Conservation (phyloP, 805 yeast genomes). For the Teunomyces pallodes region DNA sequence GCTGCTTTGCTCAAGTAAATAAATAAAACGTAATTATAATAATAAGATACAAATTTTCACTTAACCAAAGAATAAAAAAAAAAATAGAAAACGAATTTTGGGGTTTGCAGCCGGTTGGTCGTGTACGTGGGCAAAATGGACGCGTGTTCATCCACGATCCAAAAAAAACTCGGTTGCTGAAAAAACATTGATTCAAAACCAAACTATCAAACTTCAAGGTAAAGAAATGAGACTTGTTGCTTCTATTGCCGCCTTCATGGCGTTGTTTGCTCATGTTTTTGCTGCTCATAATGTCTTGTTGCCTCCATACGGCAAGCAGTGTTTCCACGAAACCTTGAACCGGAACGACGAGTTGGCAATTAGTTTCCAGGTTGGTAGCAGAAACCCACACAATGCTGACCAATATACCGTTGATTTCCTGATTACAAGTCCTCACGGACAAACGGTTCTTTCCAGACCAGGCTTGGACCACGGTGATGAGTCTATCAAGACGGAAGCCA, state of each 20-base stretch:
- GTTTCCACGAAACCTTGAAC: constrained; percentile 83
- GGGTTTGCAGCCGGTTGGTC: neutral
- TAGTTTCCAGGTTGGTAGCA: constrained; percentile 89
- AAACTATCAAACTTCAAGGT: neutral
- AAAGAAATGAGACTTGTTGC: constrained; percentile 4
- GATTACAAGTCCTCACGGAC: constrained; percentile 40
- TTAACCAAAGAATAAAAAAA: no score
- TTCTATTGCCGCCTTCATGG: constrained; percentile 3
- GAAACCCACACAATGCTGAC: constrained; percentile 68
- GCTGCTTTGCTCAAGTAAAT: constrained; percentile 10
- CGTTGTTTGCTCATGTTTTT: constrained; percentile 4
- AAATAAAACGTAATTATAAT: neutral
- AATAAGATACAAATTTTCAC: neutral
- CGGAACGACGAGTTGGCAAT: constrained; percentile 83
- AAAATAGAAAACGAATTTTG: no score
- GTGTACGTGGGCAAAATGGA: neutral
- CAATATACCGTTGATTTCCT: constrained; percentile 68
- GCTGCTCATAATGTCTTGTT: constrained; percentile 77
- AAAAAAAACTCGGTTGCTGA: neutral
- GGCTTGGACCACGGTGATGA: constrained; percentile 81
- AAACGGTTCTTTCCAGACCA: constrained; percentile 47
- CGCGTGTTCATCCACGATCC: constrained; percentile 2
- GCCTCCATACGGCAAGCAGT: constrained; percentile 80
- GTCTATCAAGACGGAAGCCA: constrained; percentile 57
- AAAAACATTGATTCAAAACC: neutral